Evolutionary conservation across 352 stramenopile genomes (phyloP), one percentile per base, ranked within the genome.

Genomic region (Phytophthora gonapodyides): DNA sequence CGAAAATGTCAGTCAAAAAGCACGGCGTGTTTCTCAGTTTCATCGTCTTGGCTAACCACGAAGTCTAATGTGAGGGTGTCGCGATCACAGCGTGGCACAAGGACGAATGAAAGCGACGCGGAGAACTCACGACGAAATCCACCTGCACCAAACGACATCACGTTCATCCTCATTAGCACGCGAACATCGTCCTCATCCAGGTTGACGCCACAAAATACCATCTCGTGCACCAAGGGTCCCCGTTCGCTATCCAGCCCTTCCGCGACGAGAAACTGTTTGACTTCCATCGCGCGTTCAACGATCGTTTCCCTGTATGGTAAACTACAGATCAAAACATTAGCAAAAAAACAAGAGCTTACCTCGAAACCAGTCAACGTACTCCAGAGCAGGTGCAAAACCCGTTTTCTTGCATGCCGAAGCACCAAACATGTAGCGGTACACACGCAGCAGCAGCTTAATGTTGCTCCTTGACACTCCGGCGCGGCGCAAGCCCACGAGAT

Each of bases 351-450:
- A 4, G 31, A 2, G 16, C n/a, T 16, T 13, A 43, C n/a, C 8
- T 36, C 9, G 17, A 19, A 61, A 8, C 4, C 12, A 30, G n/a
- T 15, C 11, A 15, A 69, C 77, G 49, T 70, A 94, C 82, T 88
- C 75, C 7, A 94, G 73, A 31, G 85, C 75, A 41, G 83, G 85
- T 6, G 85, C 85, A 58, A 93, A 94, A 0, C 75, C 78, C 2
- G 76, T 89, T 51, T 87, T 89, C 40, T 69, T 78, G 35, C 69
- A 82, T 31, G 73, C 44, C 43, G 62, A 68, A 11, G 73, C 67
- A 31, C 72, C 78, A 66, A 91, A 95, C 37, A 95, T 64, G 51
- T 95, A 93, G 33, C 86, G 80, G 37, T 91, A 91, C 34, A 83
- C 68, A 10, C 82, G 78, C 45, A 95, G 71, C 68, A 95, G 77